Evolutionary conservation across 192 early-diverging fungal genomes (phyloP), one percentile per base, ranked within the genome.

Genomic region (Entophlyctis helioformis): DNA sequence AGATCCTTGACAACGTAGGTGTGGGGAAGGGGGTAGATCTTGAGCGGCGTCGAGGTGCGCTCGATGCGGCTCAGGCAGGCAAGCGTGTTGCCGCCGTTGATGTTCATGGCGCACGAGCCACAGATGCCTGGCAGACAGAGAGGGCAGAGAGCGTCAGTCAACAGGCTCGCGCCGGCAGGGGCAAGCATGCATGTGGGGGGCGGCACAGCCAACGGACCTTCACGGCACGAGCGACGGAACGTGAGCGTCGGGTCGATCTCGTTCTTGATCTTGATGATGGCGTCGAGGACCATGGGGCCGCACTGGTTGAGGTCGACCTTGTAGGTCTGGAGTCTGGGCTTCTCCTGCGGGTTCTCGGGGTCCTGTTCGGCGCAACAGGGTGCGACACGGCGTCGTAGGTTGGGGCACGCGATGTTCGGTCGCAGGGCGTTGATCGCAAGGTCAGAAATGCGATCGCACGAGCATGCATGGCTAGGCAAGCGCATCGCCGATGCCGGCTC

Each of bases 21-120:
- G 72, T 97, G 90, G 44, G 93, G 93, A 56, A 97, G 74, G 32
- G 93, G 93, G 70, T 97, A 94, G 62, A 97, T 87, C 70, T 89
- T 87, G 59, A 71, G 57, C 20, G 70, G 56, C 71, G 77, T 80
- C 15, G 57, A 42, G 54, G 66, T 56, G 22, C 82, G 72, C 39
- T 91, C 78, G 49, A 97, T 91, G 48, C 87, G 83, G 59, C 69
- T 73, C 43, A 94, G 76, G 69, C 90, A 97, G 15, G 93, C 93
- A 35, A 97, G 72, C 18, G 90, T 97, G 74, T 97, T 97, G 16
- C 63, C 69, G 46, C 93, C 93, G 60, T 85, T 82, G 63, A 97
- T 97, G 78, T 97, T 97, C 93, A 97, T 97, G 42, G 93, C 83
- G 56, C 93, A 96, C 37, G 87, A 91, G 45, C 92, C 92, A 58